A percentile compares a stretch with the other conserved stretches of the same genome.
Evolutionary conservation across 1,284 basidiomycete genomes (phyloP).

Genomic region (Thecaphora frezii): DNA sequence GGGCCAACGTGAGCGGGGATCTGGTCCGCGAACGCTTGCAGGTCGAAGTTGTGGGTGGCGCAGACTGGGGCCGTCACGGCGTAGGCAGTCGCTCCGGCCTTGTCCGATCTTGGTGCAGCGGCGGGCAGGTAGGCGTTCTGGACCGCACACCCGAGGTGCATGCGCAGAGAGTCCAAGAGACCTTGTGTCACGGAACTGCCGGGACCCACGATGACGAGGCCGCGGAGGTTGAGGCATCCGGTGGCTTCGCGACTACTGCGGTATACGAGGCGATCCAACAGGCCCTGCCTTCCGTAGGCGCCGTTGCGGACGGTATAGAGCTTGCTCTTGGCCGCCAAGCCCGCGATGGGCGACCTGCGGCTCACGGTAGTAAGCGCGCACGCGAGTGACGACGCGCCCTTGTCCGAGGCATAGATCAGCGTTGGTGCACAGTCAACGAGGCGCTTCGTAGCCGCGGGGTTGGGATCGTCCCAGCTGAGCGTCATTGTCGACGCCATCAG

Average conservation of each 20-base stretch:
- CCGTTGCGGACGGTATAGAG: conserved; percentile 47
- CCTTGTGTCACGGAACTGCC: conserved; percentile 38
- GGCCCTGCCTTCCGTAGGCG: conserved; percentile 13
- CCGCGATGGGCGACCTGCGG: conserved; percentile 18
- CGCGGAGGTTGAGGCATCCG: conserved; percentile 25
- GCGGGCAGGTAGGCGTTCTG: conserved; percentile 46
- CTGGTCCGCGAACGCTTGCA: conserved; percentile 51
- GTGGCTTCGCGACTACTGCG: conserved; percentile 14
- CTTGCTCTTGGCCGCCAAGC: conserved; percentile 28
- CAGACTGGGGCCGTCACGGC: conserved; percentile 38
- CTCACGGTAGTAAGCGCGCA: conserved; percentile 23
- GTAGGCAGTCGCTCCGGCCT: neutral
- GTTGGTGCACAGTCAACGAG: conserved; percentile 17
- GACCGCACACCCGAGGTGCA: conserved; percentile 48
- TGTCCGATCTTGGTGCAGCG: neutral
- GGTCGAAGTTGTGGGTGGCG: conserved; percentile 47
- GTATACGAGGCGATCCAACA: conserved; percentile 39
- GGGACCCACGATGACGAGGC: conserved; percentile 18
- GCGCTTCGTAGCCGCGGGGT: conserved; percentile 9
- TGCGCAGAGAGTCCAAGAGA: conserved; percentile 49
- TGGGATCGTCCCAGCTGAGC: conserved; percentile 30
- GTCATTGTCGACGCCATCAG: conserved; percentile 31
- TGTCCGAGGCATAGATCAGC: conserved; percentile 40
- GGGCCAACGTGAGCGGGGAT: conserved; percentile 51
- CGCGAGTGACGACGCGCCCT: conserved; percentile 35